Conservation (phyloP, 2,329 filamentous ascomycete species). For the Cercospora zeae-maydis region DNA sequence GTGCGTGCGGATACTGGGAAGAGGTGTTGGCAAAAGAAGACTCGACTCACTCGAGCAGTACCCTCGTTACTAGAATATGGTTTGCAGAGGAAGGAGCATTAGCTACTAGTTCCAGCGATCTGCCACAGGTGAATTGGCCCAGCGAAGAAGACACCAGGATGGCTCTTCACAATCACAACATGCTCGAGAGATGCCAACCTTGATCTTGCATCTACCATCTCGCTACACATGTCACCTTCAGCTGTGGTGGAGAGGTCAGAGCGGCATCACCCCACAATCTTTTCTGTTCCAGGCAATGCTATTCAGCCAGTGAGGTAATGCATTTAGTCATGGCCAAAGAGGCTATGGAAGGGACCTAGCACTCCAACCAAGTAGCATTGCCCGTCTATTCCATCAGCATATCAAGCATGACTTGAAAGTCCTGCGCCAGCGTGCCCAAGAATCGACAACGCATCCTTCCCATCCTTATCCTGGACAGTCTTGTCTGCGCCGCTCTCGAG, state of each 20-base stretch:
- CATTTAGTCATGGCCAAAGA: no score
- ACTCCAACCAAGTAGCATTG: no score
- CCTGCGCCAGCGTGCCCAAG: neutral
- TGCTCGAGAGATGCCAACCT: neutral
- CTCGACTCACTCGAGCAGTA: no score
- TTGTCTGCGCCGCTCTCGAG: neutral
- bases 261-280: neutral
- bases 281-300: no score
- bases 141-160: no score
- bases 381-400: neutral
- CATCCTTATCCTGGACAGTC: neutral
- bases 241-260: neutral
- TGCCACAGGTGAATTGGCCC: neutral
- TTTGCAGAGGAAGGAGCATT: neutral
- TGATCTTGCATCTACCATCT: neutral
- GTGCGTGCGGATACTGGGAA: neutral
- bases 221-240: neutral
- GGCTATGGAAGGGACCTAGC: no score
- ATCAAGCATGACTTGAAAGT: neutral
- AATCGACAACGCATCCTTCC: neutral
- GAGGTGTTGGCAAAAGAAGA: neutral
- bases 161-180: neutral
- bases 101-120: neutral
- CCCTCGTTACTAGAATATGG: neutral
- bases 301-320: no score